Evolutionary conservation across 371 early-diverging fungal genomes (phyloP).

Genomic region (Mucor circinelloides): DNA sequence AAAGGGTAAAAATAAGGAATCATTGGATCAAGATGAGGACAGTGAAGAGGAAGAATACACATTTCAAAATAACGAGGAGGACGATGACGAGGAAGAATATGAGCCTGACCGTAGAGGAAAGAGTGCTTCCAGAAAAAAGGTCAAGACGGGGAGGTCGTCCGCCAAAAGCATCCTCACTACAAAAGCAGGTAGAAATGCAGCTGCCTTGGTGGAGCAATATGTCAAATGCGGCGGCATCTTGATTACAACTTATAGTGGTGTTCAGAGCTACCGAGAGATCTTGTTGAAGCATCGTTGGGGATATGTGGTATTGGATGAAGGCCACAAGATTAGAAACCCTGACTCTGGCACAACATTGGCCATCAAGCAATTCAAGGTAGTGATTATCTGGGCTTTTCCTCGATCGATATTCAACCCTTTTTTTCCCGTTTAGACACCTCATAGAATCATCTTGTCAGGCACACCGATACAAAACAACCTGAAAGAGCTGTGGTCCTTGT

Average conservation of each 20-base stretch:
- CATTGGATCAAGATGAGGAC: not conserved
- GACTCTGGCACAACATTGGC: slow-evolving; percentile 87
- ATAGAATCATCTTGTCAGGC: slow-evolving; percentile 92
- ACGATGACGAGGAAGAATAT: slow-evolving; percentile 50
- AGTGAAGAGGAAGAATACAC: not conserved
- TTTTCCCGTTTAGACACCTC: slow-evolving; percentile 65
- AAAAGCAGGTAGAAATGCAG: slow-evolving; percentile 42
- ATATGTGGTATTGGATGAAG: slow-evolving; percentile 96
- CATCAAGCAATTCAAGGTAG: slow-evolving; percentile 79
- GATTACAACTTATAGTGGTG: slow-evolving; percentile 86
- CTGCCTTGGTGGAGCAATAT: slow-evolving; percentile 37
- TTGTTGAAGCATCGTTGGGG: slow-evolving; percentile 82
- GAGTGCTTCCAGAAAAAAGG: slow-evolving; percentile 22
- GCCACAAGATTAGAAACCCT: slow-evolving; percentile 97
- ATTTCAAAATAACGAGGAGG: slow-evolving; percentile 5
- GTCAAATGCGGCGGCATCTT: slow-evolving; percentile 72
- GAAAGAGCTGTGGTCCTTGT: slow-evolving; percentile 96
- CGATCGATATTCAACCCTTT: not conserved
- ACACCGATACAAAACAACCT: slow-evolving; percentile 99
- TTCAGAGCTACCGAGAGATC: slow-evolving; percentile 69
- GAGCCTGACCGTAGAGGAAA: slow-evolving; percentile 36
- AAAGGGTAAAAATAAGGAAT: not conserved
- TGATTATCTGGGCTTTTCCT: not conserved
- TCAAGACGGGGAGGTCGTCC: slow-evolving; percentile 23
- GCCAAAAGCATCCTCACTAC: slow-evolving; percentile 28